A percentile compares a stretch with the other conserved stretches of the same genome.
Evolutionary conservation across 345 rosid species (phyloP).

Genomic region (Lumnitzera littorea): DNA sequence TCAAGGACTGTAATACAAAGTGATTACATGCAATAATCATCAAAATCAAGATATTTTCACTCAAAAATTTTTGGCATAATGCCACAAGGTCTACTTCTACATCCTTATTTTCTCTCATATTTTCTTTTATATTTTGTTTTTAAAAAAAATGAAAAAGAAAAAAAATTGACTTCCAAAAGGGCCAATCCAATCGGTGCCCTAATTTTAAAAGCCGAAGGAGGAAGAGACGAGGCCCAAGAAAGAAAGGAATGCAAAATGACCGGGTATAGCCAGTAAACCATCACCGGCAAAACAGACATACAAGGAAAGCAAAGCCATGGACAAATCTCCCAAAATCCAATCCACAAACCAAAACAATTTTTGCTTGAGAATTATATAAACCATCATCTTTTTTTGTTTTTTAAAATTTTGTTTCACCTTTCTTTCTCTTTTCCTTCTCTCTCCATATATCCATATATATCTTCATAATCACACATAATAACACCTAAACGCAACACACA

Average conservation of each 20-base stretch:
- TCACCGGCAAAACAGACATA: neutral
- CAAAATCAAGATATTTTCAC: too few species aligned
- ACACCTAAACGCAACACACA: neutral
- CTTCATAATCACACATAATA: neutral
- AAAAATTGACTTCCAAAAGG: too few species aligned
- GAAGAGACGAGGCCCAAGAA: neutral
- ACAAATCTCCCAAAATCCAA: neutral
- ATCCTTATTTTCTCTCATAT: neutral
- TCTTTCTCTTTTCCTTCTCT: neutral
- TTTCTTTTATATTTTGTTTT: too few species aligned
- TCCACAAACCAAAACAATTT: neutral
- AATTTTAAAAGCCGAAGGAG: neutral
- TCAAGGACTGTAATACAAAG: too few species aligned
- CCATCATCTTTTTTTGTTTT: neutral
- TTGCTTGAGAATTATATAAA: too few species aligned
- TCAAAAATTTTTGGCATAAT: too few species aligned
- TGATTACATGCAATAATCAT: too few species aligned
- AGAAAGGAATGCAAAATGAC: neutral
- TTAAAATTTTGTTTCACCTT: neutral
- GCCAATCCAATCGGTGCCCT: slow-evolving; percentile 4
- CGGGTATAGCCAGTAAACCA: slow-evolving; percentile 11
- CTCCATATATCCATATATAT: neutral
- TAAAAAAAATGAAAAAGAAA: too few species aligned
- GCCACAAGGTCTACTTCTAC: too few species aligned
- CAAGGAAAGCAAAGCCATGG: neutral